These are phyloP conservation scores for Zygnema circumcarinatum DNA, from an alignment of 139 green algal genomes.

Conservation along the genomic window DNA sequence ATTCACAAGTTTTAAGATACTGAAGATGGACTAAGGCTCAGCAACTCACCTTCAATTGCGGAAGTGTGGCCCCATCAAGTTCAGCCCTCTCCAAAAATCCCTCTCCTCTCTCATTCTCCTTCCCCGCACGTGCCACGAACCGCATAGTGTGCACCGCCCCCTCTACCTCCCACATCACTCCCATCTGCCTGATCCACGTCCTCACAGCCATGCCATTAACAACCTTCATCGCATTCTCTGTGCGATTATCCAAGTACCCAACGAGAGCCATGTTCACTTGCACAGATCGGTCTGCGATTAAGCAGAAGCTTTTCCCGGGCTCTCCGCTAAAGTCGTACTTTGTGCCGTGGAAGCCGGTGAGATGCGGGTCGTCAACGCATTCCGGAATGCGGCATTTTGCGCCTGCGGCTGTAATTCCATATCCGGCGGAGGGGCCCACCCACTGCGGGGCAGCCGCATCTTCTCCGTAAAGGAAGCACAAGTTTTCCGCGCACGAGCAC, in stretches of 20 bases:
- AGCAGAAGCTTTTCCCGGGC: constrained; percentile 39
- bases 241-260: constrained; percentile 36
- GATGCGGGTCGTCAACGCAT: constrained; percentile 58
- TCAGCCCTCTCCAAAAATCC: constrained; percentile 27
- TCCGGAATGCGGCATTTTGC: too few relatives aligned
- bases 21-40: constrained; percentile 8
- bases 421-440: too few relatives aligned
- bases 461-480: too few relatives aligned
- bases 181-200: constrained; percentile 33
- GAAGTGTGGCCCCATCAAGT: constrained; percentile 21
- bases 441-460: too few relatives aligned
- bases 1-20: too few relatives aligned
- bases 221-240: constrained; percentile 1
- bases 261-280: constrained; percentile 58
- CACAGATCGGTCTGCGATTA: constrained; percentile 30
- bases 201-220: constrained; percentile 26
- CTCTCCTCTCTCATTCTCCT: constrained; percentile 35
- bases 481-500: too few relatives aligned
- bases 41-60: constrained; percentile 1
- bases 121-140: constrained; percentile 33
- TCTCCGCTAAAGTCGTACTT: constrained; percentile 50
- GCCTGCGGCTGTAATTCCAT: too few relatives aligned
- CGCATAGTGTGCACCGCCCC: constrained; percentile 24
- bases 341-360: constrained; percentile 27
- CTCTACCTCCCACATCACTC: constrained; percentile 8